These are phyloP conservation scores for Wallacemonas sp. DNA, from an alignment of 208 protist genomes.

Conservation along the genomic window DNA sequence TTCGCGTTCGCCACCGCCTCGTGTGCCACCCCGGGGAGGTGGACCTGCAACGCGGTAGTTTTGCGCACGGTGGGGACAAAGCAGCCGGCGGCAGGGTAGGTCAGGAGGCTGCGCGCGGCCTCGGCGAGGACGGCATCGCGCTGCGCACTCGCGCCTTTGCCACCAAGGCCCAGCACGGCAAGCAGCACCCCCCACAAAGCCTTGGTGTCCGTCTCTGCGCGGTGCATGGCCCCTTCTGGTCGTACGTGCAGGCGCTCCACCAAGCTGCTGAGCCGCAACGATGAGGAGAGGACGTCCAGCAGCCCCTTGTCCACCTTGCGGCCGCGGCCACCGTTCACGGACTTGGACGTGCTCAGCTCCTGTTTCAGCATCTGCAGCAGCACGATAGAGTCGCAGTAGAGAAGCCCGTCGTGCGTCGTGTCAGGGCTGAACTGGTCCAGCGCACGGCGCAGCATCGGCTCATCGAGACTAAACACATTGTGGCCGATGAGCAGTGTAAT, in stretches of 20 bases:
- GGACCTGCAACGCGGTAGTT: slow-evolving; percentile 29
- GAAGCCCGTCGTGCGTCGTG: slow-evolving; percentile 45
- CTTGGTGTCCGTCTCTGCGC: slow-evolving; percentile 82
- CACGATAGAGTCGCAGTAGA: slow-evolving; percentile 82
- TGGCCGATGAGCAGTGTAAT: slow-evolving; percentile 77
- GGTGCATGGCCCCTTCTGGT: slow-evolving; percentile 70
- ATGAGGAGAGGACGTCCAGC: slow-evolving; percentile 56
- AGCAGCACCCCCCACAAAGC: slow-evolving; percentile 86
- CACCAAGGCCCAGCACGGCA: slow-evolving; percentile 37
- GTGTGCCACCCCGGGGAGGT: slow-evolving; percentile 59
- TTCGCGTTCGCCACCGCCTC: slow-evolving; percentile 31
- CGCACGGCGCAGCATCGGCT: slow-evolving; percentile 79
- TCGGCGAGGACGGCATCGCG: slow-evolving; percentile 43
- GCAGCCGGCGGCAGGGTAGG: slow-evolving; percentile 55
- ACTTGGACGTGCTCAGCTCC: slow-evolving; percentile 22
- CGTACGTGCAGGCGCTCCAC: slow-evolving; percentile 61
- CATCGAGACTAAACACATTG: slow-evolving; percentile 83
- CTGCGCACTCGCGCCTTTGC: slow-evolving; percentile 34
- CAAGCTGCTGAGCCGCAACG: slow-evolving; percentile 63
- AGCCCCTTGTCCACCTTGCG: slow-evolving; percentile 27
- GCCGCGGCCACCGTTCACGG: not conserved
- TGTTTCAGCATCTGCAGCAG: slow-evolving; percentile 52
- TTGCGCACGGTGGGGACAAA: slow-evolving; percentile 60
- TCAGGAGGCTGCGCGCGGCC: slow-evolving; percentile 53
- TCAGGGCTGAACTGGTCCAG: slow-evolving; percentile 36